Evolutionary conservation across 305 asterid species (phyloP).

Genomic region (Solanum hybrid): DNA sequence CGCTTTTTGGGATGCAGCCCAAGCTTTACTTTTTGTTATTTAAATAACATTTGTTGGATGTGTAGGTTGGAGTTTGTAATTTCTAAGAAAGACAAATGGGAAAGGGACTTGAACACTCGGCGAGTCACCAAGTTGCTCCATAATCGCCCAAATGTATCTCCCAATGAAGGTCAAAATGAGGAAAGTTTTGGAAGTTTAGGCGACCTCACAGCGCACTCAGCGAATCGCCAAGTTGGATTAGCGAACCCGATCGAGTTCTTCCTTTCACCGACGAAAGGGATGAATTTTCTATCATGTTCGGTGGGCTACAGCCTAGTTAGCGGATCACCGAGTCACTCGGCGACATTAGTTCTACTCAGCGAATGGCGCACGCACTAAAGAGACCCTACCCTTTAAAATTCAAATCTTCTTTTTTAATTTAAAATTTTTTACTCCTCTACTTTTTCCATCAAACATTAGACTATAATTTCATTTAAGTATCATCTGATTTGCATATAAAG

Average conservation of each 20-base stretch:
- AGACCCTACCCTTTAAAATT: background rate
- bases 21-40: no score
- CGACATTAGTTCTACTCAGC: no score
- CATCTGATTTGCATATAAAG: background rate
- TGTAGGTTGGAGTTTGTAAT: background rate
- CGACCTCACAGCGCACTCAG: background rate
- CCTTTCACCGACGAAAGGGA: background rate
- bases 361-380: background rate
- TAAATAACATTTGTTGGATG: no score
- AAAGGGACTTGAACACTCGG: background rate
- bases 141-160: background rate
- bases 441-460: background rate
- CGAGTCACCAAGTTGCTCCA: background rate
- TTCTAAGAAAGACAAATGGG: background rate
- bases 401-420: no score
- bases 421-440: no score
- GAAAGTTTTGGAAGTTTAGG: background rate
- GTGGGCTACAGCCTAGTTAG: background rate
- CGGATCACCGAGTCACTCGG: background rate
- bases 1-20: background rate
- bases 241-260: background rate
- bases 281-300: no score
- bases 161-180: background rate
- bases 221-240: background rate
- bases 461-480: no score